Conservation (phyloP, 2,329 filamentous ascomycete species). For the Colletotrichum sp. region DNA sequence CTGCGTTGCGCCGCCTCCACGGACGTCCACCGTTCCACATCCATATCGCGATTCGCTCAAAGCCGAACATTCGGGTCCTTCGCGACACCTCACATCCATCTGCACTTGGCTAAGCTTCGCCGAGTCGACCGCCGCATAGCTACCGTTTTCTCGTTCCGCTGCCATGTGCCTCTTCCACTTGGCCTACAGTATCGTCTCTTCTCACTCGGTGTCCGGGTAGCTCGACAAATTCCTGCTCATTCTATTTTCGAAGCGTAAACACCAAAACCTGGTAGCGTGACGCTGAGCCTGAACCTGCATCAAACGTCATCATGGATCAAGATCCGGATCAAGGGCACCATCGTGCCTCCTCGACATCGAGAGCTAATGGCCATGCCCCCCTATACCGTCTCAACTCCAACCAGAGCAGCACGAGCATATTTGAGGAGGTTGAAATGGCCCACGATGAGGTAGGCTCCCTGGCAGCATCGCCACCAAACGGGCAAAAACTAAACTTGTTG, state of each 20-base stretch:
- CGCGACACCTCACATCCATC: not conserved
- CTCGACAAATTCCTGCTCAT: not conserved
- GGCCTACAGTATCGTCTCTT: not conserved
- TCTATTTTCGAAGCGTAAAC: not conserved
- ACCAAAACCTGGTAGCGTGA: not conserved
- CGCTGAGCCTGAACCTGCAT: not conserved
- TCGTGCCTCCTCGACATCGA: slow-evolving; percentile 4
- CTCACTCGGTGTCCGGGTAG: not conserved
- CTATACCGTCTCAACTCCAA: slow-evolving; percentile 74
- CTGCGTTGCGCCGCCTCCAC: not conserved
- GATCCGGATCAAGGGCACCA: not conserved
- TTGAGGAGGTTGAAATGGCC: slow-evolving; percentile 98
- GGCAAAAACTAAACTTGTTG: not conserved
- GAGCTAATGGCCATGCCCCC: slow-evolving; percentile 22
- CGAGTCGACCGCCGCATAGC: not conserved
- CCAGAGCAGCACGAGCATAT: slow-evolving; percentile 78
- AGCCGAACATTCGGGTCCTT: not conserved
- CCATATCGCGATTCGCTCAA: not conserved
- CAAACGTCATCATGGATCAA: not conserved
- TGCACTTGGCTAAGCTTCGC: not conserved
- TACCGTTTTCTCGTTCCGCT: not conserved
- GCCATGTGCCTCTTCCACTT: not conserved
- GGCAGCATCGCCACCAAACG: not conserved
- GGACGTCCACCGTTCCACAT: not conserved
- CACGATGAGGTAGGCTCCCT: slow-evolving; percentile 76